phyloP scores from a whole-genome alignment of 192 early-diverging fungal genomes.

The Coemansia sp. region DNA sequence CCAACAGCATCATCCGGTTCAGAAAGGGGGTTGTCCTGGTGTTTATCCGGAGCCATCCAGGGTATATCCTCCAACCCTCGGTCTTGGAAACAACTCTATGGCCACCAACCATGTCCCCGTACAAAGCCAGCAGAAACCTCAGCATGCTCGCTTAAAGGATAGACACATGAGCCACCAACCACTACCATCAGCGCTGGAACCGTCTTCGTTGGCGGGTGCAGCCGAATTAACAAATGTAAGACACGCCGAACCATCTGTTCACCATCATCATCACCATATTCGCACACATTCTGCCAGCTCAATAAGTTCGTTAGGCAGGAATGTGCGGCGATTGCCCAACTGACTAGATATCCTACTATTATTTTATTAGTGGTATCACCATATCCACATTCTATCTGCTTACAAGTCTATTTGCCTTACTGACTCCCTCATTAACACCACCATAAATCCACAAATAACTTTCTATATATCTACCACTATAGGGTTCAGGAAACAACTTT shows the following conservation, averaged over 20 bases:
- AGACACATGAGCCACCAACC: background rate
- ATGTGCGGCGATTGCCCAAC: slow-evolving; percentile 19
- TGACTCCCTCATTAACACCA: background rate
- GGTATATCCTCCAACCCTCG: slow-evolving; percentile 40
- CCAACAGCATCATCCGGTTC: background rate
- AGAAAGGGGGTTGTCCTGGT: background rate
- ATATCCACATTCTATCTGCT: background rate
- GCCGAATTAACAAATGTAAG: slow-evolving; percentile 35
- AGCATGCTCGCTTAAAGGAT: background rate
- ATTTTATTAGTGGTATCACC: background rate
- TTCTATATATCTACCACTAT: background rate
- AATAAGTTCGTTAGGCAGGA: slow-evolving; percentile 11
- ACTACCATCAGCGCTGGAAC: background rate
- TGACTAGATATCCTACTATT: slow-evolving; percentile 1
- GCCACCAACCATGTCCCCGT: background rate
- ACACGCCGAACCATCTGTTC: slow-evolving; percentile 10
- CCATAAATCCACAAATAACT: background rate
- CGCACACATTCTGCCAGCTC: slow-evolving; percentile 41
- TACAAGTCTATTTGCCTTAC: no score
- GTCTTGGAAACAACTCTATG: slow-evolving; percentile 14
- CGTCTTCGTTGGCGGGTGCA: background rate
- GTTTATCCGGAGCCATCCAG: slow-evolving; percentile 8
- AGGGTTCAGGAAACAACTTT: background rate
- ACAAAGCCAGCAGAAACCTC: background rate
- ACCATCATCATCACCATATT: slow-evolving; percentile 15